Evolutionary conservation across 768 basidiomycete genomes (phyloP).

Genomic region (Kwoniella botswanensis): DNA sequence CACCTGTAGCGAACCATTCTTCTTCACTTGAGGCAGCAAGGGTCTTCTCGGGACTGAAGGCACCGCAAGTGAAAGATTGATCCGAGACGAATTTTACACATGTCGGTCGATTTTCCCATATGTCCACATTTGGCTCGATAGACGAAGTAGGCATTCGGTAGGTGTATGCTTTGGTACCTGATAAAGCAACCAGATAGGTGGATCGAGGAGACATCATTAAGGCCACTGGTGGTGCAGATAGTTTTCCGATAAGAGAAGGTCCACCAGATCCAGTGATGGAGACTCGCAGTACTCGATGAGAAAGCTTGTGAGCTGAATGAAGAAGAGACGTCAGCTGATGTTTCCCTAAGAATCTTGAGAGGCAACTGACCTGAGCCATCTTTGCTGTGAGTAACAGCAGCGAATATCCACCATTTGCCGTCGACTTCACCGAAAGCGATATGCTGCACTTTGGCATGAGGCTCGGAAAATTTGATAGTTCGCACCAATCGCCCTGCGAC

Average conservation of each 20-base stretch:
- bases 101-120: slow-evolving; percentile 28
- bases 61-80: slow-evolving; percentile 78
- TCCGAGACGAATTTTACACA: slow-evolving; percentile 75
- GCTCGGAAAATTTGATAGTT: slow-evolving; percentile 70
- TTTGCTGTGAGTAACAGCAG: slow-evolving; percentile 28
- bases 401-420: slow-evolving; percentile 45
- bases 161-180: slow-evolving; percentile 52
- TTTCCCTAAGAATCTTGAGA: no score
- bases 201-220: slow-evolving; percentile 53
- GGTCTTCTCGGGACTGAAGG: slow-evolving; percentile 76
- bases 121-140: slow-evolving; percentile 5
- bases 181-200: slow-evolving; percentile 54
- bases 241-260: slow-evolving; percentile 30
- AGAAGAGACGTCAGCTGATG: not conserved
- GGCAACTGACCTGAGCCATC: slow-evolving; percentile 18
- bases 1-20: slow-evolving; percentile 95
- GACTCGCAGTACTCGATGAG: slow-evolving; percentile 20
- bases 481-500: slow-evolving; percentile 79
- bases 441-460: slow-evolving; percentile 59
- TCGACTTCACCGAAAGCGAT: slow-evolving; percentile 45
- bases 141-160: slow-evolving; percentile 36
- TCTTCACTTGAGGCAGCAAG: slow-evolving; percentile 55
- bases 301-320: slow-evolving; percentile 14
- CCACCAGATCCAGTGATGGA: slow-evolving; percentile 10
- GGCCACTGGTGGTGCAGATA: slow-evolving; percentile 40